Evolutionary conservation across 2,329 filamentous ascomycete species (phyloP).

Genomic region (Botryotinia globosa): DNA sequence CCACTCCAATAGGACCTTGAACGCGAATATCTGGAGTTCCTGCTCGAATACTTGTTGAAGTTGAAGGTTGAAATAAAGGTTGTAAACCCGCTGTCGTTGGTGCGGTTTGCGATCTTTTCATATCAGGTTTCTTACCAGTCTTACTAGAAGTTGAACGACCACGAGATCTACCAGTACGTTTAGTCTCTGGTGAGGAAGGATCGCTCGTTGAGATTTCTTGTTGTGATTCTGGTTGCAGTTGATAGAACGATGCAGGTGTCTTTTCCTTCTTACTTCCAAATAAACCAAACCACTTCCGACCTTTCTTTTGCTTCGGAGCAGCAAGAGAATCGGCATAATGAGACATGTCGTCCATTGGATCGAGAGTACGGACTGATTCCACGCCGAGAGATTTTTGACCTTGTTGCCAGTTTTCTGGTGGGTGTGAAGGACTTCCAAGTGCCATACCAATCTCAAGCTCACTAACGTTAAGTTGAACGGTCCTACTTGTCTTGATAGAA

Average conservation of each 20-base stretch:
- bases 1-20: constrained; percentile 25
- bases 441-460: constrained; percentile 63
- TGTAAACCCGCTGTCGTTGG: constrained; percentile 29
- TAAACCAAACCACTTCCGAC: constrained; percentile 56
- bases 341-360: constrained; percentile 27
- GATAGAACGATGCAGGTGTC: constrained; percentile 35
- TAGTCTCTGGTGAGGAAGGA: constrained; percentile 17
- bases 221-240: constrained; percentile 32
- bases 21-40: constrained; percentile 30
- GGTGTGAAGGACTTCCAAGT: constrained; percentile 63
- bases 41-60: not conserved
- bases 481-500: not conserved
- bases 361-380: constrained; percentile 29
- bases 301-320: constrained; percentile 44
- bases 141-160: constrained; percentile 32
- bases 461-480: not conserved
- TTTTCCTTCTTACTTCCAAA: constrained; percentile 46
- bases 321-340: constrained; percentile 16
- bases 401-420: constrained; percentile 29
- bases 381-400: constrained; percentile 19
- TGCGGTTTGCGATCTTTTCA: constrained; percentile 33
- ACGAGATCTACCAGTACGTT: constrained; percentile 24
- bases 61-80: constrained; percentile 15
- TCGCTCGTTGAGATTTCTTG: constrained; percentile 17
- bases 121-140: constrained; percentile 29